A percentile compares a stretch with the other conserved stretches of the same genome.
These are phyloP conservation scores for Diaporthe humulicola DNA, from an alignment of 2,329 filamentous ascomycete species.

Conservation along the genomic window DNA sequence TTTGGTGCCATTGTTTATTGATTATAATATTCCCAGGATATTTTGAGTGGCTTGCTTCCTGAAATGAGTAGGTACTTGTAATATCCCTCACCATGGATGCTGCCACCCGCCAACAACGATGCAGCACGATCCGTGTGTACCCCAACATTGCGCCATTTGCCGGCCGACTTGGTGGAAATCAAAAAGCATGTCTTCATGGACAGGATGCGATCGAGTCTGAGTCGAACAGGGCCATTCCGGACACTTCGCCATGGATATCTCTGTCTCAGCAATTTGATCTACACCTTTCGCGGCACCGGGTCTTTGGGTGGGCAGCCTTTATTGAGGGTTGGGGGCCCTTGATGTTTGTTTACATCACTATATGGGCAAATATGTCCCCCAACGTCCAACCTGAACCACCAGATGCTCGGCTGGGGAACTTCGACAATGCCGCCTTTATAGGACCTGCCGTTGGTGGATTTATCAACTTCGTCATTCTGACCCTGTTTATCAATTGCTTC, in stretches of 20 bases:
- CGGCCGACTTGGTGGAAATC: not conserved
- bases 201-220: not conserved
- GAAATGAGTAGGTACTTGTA: too few relatives aligned
- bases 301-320: not conserved
- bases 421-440: not conserved
- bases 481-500: not conserved
- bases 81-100: not conserved
- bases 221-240: not conserved
- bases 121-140: not conserved
- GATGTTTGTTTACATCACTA: slow-evolving; percentile 1
- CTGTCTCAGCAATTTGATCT: not conserved
- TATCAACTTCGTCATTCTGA: not conserved
- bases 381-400: not conserved
- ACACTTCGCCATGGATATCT: not conserved
- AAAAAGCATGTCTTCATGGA: not conserved
- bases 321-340: not conserved
- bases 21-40: too few relatives aligned
- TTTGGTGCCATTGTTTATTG: too few relatives aligned
- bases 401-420: not conserved
- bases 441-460: not conserved
- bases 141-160: not conserved
- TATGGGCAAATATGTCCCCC: not conserved
- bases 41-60: too few relatives aligned
- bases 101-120: not conserved
- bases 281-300: not conserved